Evolutionary conservation across 495 filamentous ascomycete genomes (phyloP), one percentile per base, ranked within the genome.

Genomic region (Penicillium waksmanii): DNA sequence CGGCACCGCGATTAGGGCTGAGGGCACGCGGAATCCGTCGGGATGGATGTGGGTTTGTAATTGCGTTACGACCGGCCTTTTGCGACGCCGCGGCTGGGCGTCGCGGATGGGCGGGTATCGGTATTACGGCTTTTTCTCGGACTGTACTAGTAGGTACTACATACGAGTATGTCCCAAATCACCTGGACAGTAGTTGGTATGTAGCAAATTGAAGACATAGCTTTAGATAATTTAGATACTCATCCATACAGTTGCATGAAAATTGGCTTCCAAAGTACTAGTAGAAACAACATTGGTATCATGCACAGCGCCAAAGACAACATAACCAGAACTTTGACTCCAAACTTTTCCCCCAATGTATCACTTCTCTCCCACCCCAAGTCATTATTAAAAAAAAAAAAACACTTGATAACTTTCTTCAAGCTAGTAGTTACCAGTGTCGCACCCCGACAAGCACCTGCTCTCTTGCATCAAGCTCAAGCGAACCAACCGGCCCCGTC

Each of bases 391-490:
- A 5, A 31, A 31, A 31, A 31, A 31, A 31, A 31, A 31, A 31
- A 31, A 31, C 2, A 8, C 5, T 31, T 31, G 27, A 31, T 31
- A 6, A 50, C 10, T 19, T 5, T 17, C 12, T 18, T 2, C 49
- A 51, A 19, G 27, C 19, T 27, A 27, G 33, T 38, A 53, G 10
- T 54, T 71, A 81, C 78, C 78, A 81, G 67, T 81, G 78, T 48
- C 77, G 68, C 18, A 81, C 69, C 51, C 68, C 70, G 11, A 81
- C 67, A 48, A 81, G 64, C 13, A 81, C 73, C 57, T 75, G 74
- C 53, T 79, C 74, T 34, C 67, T 57, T 1, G 73, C 53, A 52
- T 77, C 75, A 15, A 70, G 46, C 25, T 78, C 74, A 7, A 73
- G 42, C 7, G 65, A 66, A 0, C 66, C 66, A 8, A 67, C 64